Percentiles rank a stretch among this genome's conserved stretches.
These are phyloP conservation scores for Millerozyma miso DNA, from an alignment of 805 yeast species.

Conservation along the genomic window DNA sequence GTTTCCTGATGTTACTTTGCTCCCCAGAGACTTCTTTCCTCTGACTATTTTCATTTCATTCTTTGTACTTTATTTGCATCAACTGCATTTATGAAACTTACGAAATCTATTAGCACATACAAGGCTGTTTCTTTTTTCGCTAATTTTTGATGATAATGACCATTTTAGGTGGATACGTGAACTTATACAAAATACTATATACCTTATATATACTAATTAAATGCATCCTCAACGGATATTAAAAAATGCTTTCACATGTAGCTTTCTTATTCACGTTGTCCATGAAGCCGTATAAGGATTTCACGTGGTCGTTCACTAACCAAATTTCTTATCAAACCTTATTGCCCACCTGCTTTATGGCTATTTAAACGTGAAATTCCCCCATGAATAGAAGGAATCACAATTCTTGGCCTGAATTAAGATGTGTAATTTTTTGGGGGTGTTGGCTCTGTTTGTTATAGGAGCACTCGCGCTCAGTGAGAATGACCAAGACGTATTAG, in stretches of 20 bases:
- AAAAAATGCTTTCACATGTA: slow-evolving; percentile 1
- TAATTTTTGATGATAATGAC: slow-evolving; percentile 18
- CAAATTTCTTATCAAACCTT: not conserved
- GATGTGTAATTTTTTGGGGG: not conserved
- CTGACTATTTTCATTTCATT: slow-evolving; percentile 5
- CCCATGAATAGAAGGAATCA: no score
- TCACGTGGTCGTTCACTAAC: not conserved
- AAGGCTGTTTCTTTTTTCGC: slow-evolving; percentile 13
- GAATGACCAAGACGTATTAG: not conserved
- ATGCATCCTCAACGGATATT: slow-evolving; percentile 40
- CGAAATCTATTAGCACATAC: slow-evolving; percentile 10
- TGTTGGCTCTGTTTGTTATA: not conserved
- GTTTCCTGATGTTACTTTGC: not conserved
- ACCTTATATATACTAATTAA: slow-evolving; percentile 20
- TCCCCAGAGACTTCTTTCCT: not conserved
- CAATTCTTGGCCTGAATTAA: no score
- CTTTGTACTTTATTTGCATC: slow-evolving; percentile 36
- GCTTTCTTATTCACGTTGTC: no score
- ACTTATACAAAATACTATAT: slow-evolving; percentile 7
- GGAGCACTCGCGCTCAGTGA: not conserved
- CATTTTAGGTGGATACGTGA: slow-evolving; percentile 23
- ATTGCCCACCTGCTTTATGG: not conserved
- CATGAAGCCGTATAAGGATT: no score
- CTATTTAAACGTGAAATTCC: no score
- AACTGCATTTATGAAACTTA: slow-evolving; percentile 40